phyloP scores from a whole-genome alignment of 495 filamentous ascomycete species.

The Cercophora scortea region DNA sequence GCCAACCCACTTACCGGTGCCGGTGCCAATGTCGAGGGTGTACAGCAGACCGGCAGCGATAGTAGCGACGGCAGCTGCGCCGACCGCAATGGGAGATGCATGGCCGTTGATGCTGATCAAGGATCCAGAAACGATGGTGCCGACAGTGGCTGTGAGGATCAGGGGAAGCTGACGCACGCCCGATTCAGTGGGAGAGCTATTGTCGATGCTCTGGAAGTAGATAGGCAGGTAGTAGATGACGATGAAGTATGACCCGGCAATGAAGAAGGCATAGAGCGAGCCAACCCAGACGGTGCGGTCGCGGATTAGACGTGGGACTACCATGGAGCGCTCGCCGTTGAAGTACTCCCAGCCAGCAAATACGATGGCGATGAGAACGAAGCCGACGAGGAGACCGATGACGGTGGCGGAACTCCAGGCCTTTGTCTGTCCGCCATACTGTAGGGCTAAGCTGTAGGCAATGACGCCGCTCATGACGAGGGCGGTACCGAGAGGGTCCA shows the following conservation, averaged over 20 bases:
- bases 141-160: conserved; percentile 42
- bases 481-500: conserved; percentile 59
- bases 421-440: conserved; percentile 69
- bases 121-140: conserved; percentile 37
- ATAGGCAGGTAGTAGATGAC: conserved; percentile 55
- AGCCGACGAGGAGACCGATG: conserved; percentile 59
- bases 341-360: conserved; percentile 43
- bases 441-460: conserved; percentile 65
- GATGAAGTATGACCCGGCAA: conserved; percentile 37
- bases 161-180: conserved; percentile 48
- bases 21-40: conserved; percentile 36
- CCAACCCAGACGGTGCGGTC: conserved; percentile 34
- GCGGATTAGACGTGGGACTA: conserved; percentile 36
- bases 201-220: conserved; percentile 52
- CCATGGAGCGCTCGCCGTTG: conserved; percentile 33
- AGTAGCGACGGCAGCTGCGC: conserved; percentile 49
- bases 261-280: conserved; percentile 30
- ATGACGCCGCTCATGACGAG: conserved; percentile 64
- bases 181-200: conserved; percentile 34
- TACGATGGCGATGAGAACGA: conserved; percentile 47
- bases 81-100: conserved; percentile 40
- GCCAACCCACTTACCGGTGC: conserved; percentile 44
- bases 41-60: conserved; percentile 45
- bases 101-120: conserved; percentile 40
- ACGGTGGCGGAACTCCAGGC: conserved; percentile 55